These are phyloP conservation scores for Nemania sp. DNA, from an alignment of 2,329 filamentous ascomycete species.

Conservation along the genomic window DNA sequence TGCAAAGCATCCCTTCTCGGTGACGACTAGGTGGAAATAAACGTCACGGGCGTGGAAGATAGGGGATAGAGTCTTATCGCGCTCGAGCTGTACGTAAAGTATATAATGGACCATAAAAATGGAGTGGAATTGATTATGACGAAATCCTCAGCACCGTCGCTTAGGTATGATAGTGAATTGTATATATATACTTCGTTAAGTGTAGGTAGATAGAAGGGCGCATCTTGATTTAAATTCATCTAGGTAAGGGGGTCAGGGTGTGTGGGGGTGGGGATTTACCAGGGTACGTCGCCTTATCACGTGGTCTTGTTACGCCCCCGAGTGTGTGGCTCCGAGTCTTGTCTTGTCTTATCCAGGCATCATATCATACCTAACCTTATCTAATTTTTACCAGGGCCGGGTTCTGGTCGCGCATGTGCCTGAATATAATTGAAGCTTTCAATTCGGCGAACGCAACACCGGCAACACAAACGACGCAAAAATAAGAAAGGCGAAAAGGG, in stretches of 20 bases:
- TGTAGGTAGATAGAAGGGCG: not conserved
- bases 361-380: not conserved
- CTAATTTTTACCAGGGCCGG: not conserved
- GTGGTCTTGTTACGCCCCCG: not conserved
- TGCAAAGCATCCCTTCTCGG: not conserved
- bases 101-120: not conserved
- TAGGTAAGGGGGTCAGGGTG: not conserved
- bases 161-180: not conserved
- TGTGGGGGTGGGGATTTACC: not conserved
- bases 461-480: not conserved
- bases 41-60: not conserved
- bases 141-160: not conserved
- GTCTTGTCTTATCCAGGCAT: constrained; percentile 5
- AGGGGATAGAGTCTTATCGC: not conserved
- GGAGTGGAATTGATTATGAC: not conserved
- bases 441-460: too few relatives aligned
- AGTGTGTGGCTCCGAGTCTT: not conserved
- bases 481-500: not conserved
- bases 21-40: not conserved
- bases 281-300: not conserved
- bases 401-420: not conserved
- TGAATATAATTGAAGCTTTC: constrained; percentile 2
- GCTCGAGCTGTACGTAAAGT: not conserved
- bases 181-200: not conserved
- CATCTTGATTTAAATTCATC: too few relatives aligned